These are phyloP conservation scores for Talaromyces stipitatus DNA, from an alignment of 495 filamentous ascomycete species.

Conservation along the genomic window DNA sequence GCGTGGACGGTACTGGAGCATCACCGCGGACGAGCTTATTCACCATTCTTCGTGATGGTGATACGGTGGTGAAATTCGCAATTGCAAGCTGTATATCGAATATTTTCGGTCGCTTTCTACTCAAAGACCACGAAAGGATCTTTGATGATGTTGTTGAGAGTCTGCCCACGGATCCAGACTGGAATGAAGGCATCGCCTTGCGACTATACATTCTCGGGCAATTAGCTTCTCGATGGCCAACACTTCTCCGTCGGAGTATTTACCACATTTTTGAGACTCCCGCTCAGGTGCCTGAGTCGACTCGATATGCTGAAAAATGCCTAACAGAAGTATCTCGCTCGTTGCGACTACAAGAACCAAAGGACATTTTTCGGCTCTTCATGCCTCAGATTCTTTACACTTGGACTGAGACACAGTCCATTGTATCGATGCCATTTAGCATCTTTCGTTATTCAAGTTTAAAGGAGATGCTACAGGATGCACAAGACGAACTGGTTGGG, in stretches of 20 bases:
- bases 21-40: conserved; percentile 73
- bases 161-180: conserved; percentile 63
- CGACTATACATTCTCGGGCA: conserved; percentile 67
- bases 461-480: conserved; percentile 58
- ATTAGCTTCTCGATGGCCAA: conserved; percentile 74
- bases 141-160: conserved; percentile 67
- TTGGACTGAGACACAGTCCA: conserved; percentile 62
- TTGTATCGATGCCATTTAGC: conserved; percentile 65
- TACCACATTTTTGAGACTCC: conserved; percentile 92
- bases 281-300: conserved; percentile 53
- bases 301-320: conserved; percentile 63
- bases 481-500: conserved; percentile 72
- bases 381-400: conserved; percentile 88
- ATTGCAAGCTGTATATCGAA: conserved; percentile 60
- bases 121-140: conserved; percentile 73
- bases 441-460: conserved; percentile 74
- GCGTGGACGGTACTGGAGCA: conserved; percentile 42
- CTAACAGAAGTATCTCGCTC: conserved; percentile 55
- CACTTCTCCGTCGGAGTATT: conserved; percentile 70
- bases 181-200: conserved; percentile 76
- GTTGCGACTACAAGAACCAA: conserved; percentile 54
- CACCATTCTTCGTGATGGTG: conserved; percentile 54
- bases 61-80: conserved; percentile 67
- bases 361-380: conserved; percentile 76
- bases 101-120: conserved; percentile 69